Evolutionary conservation across 441 rosid genomes (phyloP), one percentile per base, ranked within the genome.

Genomic region (Erodium chrysanthum): DNA sequence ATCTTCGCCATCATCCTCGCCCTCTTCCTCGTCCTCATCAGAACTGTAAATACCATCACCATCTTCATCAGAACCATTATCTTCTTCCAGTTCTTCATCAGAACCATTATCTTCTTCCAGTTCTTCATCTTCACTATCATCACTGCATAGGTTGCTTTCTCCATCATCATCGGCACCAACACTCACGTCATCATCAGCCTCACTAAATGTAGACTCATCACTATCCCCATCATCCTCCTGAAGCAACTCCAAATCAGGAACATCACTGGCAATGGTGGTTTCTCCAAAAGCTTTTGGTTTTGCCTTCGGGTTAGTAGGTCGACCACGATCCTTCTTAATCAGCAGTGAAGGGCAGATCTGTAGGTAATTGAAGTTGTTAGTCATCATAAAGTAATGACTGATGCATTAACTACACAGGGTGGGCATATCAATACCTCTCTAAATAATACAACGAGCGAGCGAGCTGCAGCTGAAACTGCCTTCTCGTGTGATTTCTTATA

Each of bases 281-380:
- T 91, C 93, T 70, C 98, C 97, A 27, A 74, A 94, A 33, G 92
- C 92, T 84, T 77, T 94, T 35, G 97, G 96, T 79, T 76, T 88
- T 58, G 96, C 90, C 73, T 79, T 77, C 25, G 91, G 85, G 72
- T 89, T 84, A 69, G 64, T 73, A 25, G 90, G 92, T 59, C 97
- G 93, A 33, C 98, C 98, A 46, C 97, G 86, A 78, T 93, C 98
- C 80, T 93, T 91, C 80, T 91, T 93, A 74, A 87, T 83, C 66
- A 91, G 84, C 76, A 93, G 84, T 9, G 93, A 84, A 52, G 98
- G 98, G 73, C 90, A 91, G 70, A 93, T 74, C 98, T 93, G 71
- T 40, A 78, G 70, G 62, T 60, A 73, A 75, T 33, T 7, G 71
- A 76, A 69, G 37, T 29, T 68, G 66, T 42, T 7, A 69, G 18